Conservation (phyloP, 805 yeast genomes). For the Spathaspora gorwiae region DNA sequence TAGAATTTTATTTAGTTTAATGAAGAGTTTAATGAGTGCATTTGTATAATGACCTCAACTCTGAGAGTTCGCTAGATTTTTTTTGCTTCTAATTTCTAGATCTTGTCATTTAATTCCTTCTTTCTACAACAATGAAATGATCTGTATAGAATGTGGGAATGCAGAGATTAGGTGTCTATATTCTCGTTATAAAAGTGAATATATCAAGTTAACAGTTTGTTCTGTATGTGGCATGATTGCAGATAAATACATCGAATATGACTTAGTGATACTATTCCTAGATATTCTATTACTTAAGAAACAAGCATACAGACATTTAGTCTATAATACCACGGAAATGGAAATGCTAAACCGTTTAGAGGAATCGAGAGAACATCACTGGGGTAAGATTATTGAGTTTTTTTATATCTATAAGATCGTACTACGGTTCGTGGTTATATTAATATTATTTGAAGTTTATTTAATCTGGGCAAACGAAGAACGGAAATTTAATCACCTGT, state of each 20-base stretch:
- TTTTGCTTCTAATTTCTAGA: too few relatives aligned
- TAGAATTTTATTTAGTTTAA: too few relatives aligned
- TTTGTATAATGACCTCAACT: too few relatives aligned
- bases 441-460: constrained; percentile 82
- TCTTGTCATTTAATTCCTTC: too few relatives aligned
- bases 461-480: constrained; percentile 91
- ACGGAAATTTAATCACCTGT: constrained; percentile 37
- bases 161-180: constrained; percentile 58
- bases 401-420: constrained; percentile 19
- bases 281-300: constrained; percentile 81
- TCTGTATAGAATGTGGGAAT: constrained; percentile 83
- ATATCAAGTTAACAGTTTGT: constrained; percentile 78
- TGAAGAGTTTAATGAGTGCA: too few relatives aligned
- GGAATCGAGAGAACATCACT: constrained; percentile 9
- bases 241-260: constrained; percentile 90
- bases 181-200: constrained; percentile 68
- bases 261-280: constrained; percentile 74
- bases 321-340: constrained; percentile 58
- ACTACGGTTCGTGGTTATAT: constrained; percentile 50
- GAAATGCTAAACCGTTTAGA: constrained; percentile 15
- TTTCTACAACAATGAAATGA: constrained; percentile 43
- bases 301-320: constrained; percentile 82
- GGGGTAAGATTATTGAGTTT: not conserved
- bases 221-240: constrained; percentile 66
- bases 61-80: too few relatives aligned